phyloP scores from a whole-genome alignment of 2,329 filamentous ascomycete species.

The Rutstroemia sp. region DNA sequence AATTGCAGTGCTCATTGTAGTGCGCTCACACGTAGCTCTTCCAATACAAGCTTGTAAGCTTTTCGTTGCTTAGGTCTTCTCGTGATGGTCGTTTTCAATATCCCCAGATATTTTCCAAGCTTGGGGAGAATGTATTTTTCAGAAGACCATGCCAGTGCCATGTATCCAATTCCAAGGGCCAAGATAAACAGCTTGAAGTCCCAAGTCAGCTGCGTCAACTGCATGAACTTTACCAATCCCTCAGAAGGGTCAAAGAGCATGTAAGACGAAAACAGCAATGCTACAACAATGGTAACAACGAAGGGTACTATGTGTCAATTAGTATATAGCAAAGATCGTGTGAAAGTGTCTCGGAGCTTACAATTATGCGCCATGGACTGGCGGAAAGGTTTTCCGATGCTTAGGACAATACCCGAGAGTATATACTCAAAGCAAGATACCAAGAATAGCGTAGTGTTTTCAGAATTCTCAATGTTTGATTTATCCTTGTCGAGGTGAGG shows the following conservation, averaged over 20 bases:
- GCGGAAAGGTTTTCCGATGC: slow-evolving; percentile 84
- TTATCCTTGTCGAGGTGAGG: slow-evolving; percentile 71
- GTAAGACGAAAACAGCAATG: slow-evolving; percentile 63
- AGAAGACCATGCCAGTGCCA: slow-evolving; percentile 60
- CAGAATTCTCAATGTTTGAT: slow-evolving; percentile 81
- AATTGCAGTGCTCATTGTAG: slow-evolving; percentile 19
- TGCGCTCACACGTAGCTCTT: slow-evolving; percentile 46
- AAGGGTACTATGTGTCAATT: slow-evolving; percentile 60
- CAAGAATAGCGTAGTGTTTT: slow-evolving; percentile 88
- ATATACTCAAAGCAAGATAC: slow-evolving; percentile 94
- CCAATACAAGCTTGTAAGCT: slow-evolving; percentile 74
- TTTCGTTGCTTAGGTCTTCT: slow-evolving; percentile 69
- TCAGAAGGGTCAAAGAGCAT: slow-evolving; percentile 71
- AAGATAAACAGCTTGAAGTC: slow-evolving; percentile 70
- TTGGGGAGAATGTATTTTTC: slow-evolving; percentile 65
- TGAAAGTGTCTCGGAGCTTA: slow-evolving; percentile 36
- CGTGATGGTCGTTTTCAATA: slow-evolving; percentile 48
- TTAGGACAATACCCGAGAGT: slow-evolving; percentile 79
- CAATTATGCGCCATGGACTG: slow-evolving; percentile 73
- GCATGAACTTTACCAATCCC: slow-evolving; percentile 69
- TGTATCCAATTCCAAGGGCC: slow-evolving; percentile 59
- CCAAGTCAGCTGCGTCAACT: slow-evolving; percentile 69
- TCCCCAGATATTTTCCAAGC: slow-evolving; percentile 61
- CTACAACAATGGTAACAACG: slow-evolving; percentile 63
- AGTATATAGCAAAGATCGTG: not conserved